Percentiles rank a stretch among this genome's conserved stretches.
phyloP scores from a whole-genome alignment of 345 rosid genomes.

The Linum trigynum region DNA sequence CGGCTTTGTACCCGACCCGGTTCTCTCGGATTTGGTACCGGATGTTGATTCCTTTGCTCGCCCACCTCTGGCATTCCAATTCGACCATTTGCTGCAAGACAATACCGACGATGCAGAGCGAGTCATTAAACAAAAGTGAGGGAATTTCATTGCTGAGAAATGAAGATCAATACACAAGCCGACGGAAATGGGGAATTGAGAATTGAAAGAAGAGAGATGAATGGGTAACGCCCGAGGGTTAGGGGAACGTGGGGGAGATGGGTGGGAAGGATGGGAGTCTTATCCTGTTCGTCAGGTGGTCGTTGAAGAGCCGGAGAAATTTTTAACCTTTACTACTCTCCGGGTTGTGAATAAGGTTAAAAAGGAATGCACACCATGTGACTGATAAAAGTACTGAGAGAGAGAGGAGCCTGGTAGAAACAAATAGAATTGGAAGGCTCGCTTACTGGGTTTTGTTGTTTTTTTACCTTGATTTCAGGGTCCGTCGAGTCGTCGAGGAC shows the following conservation, averaged over 20 bases:
- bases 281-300: too few relatives aligned
- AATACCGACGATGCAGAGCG: too few relatives aligned
- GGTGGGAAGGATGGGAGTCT: too few relatives aligned
- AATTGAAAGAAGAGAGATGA: too few relatives aligned
- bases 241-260: too few relatives aligned
- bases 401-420: background rate
- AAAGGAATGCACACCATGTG: background rate
- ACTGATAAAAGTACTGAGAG: conserved; percentile 7
- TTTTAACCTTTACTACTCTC: background rate
- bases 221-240: too few relatives aligned
- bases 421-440: background rate
- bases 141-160: too few relatives aligned
- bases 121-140: too few relatives aligned
- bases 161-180: too few relatives aligned
- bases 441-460: background rate
- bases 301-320: background rate
- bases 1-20: conserved; percentile 89
- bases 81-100: conserved; percentile 79
- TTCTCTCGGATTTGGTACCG: conserved; percentile 86
- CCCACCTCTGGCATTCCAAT: conserved; percentile 94
- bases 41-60: conserved; percentile 88
- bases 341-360: background rate
- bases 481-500: conserved; percentile 99
- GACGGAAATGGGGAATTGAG: too few relatives aligned
- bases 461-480: conserved; percentile 75